A percentile compares a stretch with the other conserved stretches of the same genome.
Evolutionary conservation across 441 rosid species (phyloP).

Genomic region (Gossypium gossypioides): DNA sequence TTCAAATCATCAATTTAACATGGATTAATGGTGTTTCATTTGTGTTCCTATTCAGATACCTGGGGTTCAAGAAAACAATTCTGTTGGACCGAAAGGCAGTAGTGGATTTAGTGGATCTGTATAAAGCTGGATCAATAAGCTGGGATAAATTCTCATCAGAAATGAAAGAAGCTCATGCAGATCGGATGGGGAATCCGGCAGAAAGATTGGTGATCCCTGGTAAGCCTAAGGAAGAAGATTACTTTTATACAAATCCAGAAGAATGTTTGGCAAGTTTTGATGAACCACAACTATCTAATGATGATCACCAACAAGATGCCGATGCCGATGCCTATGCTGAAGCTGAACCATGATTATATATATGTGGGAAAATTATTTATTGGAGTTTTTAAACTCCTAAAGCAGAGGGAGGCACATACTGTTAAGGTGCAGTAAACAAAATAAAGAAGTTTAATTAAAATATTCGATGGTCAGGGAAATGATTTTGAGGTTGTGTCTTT

Average conservation of each 20-base stretch:
- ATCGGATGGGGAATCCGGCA: constrained; percentile 26
- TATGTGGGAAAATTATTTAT: neutral
- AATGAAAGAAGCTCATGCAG: constrained; percentile 27
- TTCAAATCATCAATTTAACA: neutral
- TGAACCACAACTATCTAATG: neutral
- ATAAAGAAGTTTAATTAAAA: too few species aligned
- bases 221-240: constrained; percentile 38
- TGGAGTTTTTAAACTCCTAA: too few species aligned
- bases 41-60: constrained; percentile 12
- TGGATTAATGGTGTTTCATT: neutral
- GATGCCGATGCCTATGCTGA: neutral
- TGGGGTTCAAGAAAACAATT: constrained; percentile 31
- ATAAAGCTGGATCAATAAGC: constrained; percentile 19
- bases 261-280: constrained; percentile 23
- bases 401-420: too few species aligned
- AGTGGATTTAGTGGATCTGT: constrained; percentile 28
- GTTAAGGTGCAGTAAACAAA: too few species aligned
- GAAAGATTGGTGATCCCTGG: constrained; percentile 25
- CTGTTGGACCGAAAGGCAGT: constrained; percentile 26
- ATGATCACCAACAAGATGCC: neutral
- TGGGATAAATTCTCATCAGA: constrained; percentile 28
- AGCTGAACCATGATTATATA: constrained; percentile 1
- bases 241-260: constrained; percentile 34
- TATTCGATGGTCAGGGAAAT: neutral
- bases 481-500: neutral